Conservation (phyloP, 441 rosid genomes). For the Pelargonium australe region DNA sequence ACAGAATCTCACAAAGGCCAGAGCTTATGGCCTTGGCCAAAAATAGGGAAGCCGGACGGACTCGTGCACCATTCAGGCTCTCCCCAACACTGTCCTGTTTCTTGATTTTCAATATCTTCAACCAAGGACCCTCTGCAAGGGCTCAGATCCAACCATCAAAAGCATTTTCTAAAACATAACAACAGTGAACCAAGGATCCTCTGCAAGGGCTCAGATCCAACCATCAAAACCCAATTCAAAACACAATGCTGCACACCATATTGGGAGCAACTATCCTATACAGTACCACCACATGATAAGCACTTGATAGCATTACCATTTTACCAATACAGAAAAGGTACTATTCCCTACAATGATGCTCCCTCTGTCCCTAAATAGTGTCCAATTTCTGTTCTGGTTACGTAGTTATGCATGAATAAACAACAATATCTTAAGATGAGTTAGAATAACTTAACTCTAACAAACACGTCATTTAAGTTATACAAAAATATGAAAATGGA, state of each 20-base stretch:
- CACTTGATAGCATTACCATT: no score
- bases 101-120: neutral
- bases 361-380: no score
- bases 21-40: slow-evolving; percentile 20
- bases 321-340: no score
- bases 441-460: no score
- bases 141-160: neutral
- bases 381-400: no score
- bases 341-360: no score
- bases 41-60: slow-evolving; percentile 9
- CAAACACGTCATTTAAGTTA: no score
- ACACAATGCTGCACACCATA: neutral
- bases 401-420: no score
- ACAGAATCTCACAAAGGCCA: slow-evolving; percentile 15
- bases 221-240: neutral
- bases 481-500: neutral
- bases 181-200: slow-evolving; percentile 2
- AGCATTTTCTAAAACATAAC: neutral
- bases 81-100: neutral
- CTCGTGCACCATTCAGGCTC: no score
- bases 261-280: no score
- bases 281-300: no score
- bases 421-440: no score
- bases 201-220: neutral
- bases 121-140: slow-evolving; percentile 7